A percentile compares a stretch with the other conserved stretches of the same genome.
Conservation (phyloP, 139 green algal genomes). For the Tetradesmus obliquus region DNA sequence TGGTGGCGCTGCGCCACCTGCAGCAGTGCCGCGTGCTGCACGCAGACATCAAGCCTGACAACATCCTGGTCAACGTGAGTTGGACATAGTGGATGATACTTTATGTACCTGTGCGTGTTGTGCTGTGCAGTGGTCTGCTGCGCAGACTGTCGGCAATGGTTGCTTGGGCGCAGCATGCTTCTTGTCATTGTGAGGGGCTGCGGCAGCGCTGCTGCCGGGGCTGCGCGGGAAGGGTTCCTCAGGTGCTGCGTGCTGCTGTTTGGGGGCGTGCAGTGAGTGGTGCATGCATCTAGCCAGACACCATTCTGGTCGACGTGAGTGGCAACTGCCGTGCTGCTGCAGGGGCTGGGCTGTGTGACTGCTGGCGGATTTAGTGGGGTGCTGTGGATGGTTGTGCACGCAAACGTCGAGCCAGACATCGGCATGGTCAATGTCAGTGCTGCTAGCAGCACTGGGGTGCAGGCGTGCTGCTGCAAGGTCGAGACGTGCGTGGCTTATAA, state of each 20-base stretch:
- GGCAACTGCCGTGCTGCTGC: background rate
- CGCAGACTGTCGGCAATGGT: background rate
- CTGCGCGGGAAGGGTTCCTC: too few species aligned
- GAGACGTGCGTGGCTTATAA: too few species aligned
- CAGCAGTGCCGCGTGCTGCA: constrained; percentile 84
- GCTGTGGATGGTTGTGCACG: constrained; percentile 74
- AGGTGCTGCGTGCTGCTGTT: constrained; percentile 53
- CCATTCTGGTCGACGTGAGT: constrained; percentile 94
- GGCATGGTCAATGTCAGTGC: constrained; percentile 91
- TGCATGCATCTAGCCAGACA: constrained; percentile 98
- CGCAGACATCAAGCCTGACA: constrained; percentile 99
- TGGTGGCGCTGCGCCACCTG: constrained; percentile 94
- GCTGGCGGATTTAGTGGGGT: too few species aligned
- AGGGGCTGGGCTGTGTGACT: too few species aligned
- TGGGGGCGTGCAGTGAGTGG: background rate
- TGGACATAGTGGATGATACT: constrained; percentile 7
- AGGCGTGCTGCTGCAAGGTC: background rate
- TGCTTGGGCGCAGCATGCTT: background rate
- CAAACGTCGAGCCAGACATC: constrained; percentile 99
- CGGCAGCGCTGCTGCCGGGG: too few species aligned
- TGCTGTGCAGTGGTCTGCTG: background rate
- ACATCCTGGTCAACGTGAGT: constrained; percentile 95
- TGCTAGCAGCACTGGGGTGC: background rate
- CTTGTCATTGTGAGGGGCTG: too few species aligned
- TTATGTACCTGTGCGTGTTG: background rate